Conservation (phyloP, 1,284 basidiomycete species). For the Dichomitus squalens region DNA sequence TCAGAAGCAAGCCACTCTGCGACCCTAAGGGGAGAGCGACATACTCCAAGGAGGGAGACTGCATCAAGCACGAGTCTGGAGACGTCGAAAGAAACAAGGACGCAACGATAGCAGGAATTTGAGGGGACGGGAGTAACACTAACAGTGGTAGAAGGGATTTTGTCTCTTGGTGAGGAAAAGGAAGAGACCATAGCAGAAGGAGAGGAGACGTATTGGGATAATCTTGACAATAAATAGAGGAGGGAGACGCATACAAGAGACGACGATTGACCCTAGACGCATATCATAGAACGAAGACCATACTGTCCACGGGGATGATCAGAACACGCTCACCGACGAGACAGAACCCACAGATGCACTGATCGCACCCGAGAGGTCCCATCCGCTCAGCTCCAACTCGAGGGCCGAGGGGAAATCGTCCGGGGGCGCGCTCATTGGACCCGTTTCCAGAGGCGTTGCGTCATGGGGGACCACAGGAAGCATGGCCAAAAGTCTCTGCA, state of each 20-base stretch:
- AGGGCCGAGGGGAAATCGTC: slow-evolving; percentile 40
- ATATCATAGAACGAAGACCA: slow-evolving; percentile 13
- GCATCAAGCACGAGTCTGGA: slow-evolving; percentile 23
- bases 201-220: slow-evolving; percentile 22
- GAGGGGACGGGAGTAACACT: background rate
- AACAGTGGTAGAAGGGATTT: slow-evolving; percentile 1
- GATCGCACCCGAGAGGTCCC: slow-evolving; percentile 30
- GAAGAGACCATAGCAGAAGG: slow-evolving; percentile 12
- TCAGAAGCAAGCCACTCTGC: slow-evolving; percentile 35
- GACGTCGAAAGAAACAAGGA: slow-evolving; percentile 2
- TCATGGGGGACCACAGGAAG: slow-evolving; percentile 42
- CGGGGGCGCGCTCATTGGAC: slow-evolving; percentile 19
- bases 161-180: slow-evolving; percentile 8
- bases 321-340: slow-evolving; percentile 34
- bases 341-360: slow-evolving; percentile 17
- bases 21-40: slow-evolving; percentile 44
- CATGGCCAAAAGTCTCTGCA: slow-evolving; percentile 63
- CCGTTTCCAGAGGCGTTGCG: slow-evolving; percentile 27
- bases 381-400: slow-evolving; percentile 38
- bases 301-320: slow-evolving; percentile 15
- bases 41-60: slow-evolving; percentile 28
- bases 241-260: slow-evolving; percentile 23
- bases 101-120: slow-evolving; percentile 6
- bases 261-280: slow-evolving; percentile 26
- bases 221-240: slow-evolving; percentile 29